Evolutionary conservation across 192 early-diverging fungal genomes (phyloP).

Genomic region (Coemansia sp.): DNA sequence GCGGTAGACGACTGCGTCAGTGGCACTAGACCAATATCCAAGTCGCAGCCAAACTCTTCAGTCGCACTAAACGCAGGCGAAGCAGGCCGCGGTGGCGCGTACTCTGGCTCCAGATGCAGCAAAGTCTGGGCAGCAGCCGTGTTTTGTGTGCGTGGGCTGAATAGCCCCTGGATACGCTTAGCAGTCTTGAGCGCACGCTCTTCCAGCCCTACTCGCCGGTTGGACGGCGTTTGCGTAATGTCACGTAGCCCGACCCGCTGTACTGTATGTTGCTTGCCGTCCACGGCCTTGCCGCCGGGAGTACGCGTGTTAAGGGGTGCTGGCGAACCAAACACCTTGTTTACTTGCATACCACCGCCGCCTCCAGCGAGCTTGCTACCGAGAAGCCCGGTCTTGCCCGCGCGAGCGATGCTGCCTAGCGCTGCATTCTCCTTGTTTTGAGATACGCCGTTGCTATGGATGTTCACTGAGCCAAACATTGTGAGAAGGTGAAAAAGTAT

Average conservation of each 20-base stretch:
- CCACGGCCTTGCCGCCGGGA: conserved; percentile 18
- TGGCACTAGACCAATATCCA: conserved; percentile 36
- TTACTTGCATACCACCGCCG: conserved; percentile 6
- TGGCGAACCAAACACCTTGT: conserved; percentile 19
- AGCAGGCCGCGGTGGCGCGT: conserved; percentile 20
- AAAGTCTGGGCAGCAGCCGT: not conserved
- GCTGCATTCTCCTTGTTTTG: conserved; percentile 48
- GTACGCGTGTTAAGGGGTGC: conserved; percentile 17
- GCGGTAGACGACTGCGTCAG: conserved; percentile 26
- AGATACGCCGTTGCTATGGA: conserved; percentile 13
- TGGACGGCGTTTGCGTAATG: conserved; percentile 26
- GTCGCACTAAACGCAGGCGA: conserved; percentile 14
- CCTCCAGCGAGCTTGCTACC: conserved; percentile 6
- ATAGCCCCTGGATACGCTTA: conserved; percentile 31
- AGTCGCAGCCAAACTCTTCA: conserved; percentile 37
- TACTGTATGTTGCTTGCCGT: conserved; percentile 12
- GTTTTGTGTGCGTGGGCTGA: conserved; percentile 5
- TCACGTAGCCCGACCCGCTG: conserved; percentile 28
- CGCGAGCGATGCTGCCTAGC: conserved; percentile 18
- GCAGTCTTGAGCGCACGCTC: conserved; percentile 23
- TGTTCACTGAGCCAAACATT: conserved; percentile 38
- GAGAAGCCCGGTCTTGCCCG: conserved; percentile 28
- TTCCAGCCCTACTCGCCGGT: not conserved
- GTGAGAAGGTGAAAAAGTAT: not conserved
- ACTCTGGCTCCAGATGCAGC: conserved; percentile 47